A percentile compares a stretch with the other conserved stretches of the same genome.
Evolutionary conservation across 2,329 filamentous ascomycete genomes (phyloP).

Genomic region (Aspergillus neotritici): DNA sequence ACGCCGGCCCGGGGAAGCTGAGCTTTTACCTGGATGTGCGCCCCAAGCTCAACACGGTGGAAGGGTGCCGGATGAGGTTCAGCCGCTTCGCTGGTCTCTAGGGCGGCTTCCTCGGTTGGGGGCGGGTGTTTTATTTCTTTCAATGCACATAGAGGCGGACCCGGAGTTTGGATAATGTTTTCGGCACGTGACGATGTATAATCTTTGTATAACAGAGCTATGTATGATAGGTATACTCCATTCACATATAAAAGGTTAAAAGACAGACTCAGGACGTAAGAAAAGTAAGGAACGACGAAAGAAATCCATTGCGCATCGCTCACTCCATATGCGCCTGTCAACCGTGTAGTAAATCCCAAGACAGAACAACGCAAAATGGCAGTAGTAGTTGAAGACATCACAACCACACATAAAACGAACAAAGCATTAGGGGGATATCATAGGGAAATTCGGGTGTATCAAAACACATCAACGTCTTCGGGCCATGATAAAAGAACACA

Average conservation of each 20-base stretch:
- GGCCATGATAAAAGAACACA: background rate
- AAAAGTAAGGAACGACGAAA: constrained; percentile 9
- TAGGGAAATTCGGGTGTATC: background rate
- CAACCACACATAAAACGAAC: constrained; percentile 15
- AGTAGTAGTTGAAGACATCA: constrained; percentile 7
- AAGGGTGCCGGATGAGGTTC: constrained; percentile 55
- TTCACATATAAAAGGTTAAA: too few relatives aligned
- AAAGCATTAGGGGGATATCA: constrained; percentile 6
- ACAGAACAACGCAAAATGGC: constrained; percentile 5
- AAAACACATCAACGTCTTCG: too few relatives aligned
- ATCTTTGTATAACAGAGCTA: constrained; percentile 30
- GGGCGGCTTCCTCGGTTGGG: background rate
- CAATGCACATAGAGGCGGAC: constrained; percentile 20
- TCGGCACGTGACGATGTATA: constrained; percentile 24
- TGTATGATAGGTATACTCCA: constrained; percentile 27
- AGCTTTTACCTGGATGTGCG: constrained; percentile 62
- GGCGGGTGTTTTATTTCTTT: background rate
- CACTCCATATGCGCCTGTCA: constrained; percentile 19
- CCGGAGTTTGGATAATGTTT: constrained; percentile 21
- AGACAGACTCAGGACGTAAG: constrained; percentile 11
- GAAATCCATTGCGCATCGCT: constrained; percentile 19
- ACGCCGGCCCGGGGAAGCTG: constrained; percentile 39
- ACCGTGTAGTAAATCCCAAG: constrained; percentile 9
- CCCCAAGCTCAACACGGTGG: constrained; percentile 59
- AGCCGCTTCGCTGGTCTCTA: constrained; percentile 44